Evolutionary conservation across 2,329 filamentous ascomycete species (phyloP), one percentile per base, ranked within the genome.

Genomic region (Penicillium sp.): DNA sequence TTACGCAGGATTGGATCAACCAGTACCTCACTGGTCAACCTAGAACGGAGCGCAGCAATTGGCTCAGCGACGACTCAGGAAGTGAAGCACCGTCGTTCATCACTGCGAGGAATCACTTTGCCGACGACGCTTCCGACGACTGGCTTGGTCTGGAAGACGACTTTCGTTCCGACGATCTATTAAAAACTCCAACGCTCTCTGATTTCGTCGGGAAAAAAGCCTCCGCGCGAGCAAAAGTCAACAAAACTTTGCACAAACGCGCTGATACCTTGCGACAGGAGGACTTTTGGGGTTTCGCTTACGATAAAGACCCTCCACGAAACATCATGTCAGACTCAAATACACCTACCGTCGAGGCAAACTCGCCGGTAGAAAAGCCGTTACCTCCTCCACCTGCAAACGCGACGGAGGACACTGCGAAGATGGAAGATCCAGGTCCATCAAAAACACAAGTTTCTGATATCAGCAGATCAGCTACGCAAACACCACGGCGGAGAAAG

Each of bases 1-100:
- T 92, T 51, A 91, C 88, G 0, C 88, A 92, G 72, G 88, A 91
- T 77, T 93, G 90, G 90, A 91, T 94, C 62, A 87, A 89, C 57
- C 88, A 90, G 58, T 90, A 92, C 68, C 86, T 90, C n/a, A 82
- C 86, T n/a, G 82, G 83, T 60, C 84, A 87, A 62, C 81, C 81
- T 61, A 82, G 85, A 62, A 83, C 82, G 32, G 89, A 94, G 69
- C 84, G 85, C 61, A 85, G 84, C 58, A 87, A 91, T 73, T 96
- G 91, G 91, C 81, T 91, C 62, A 95, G 90, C 70, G 90, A 95
- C 81, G 83, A 86, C 58, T 82, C 83, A 25, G 83, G 84, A 68
- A 91, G 87, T 70, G 88, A 90, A 79, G 83, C 83, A 77, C 89
- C 86, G 81, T 89, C 86, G 16, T 76, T 73, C 54, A 67, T 74